These are phyloP conservation scores for Erythrophleum fordii DNA, from an alignment of 306 rosid genomes.

Conservation along the genomic window DNA sequence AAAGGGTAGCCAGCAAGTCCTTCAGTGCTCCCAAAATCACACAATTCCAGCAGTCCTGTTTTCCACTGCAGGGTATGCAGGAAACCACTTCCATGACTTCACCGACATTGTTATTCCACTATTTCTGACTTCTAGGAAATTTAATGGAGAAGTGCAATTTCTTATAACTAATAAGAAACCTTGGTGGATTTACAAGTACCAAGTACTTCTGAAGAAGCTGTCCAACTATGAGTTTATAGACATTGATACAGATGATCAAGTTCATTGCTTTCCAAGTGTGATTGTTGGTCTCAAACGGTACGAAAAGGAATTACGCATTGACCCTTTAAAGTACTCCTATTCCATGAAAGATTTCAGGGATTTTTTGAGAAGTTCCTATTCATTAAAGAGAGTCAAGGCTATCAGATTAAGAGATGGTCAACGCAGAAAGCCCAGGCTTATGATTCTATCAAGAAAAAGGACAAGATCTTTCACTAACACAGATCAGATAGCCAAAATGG, in stretches of 20 bases:
- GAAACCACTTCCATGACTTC: constrained; percentile 92
- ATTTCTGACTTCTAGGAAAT: constrained; percentile 66
- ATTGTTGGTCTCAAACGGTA: constrained; percentile 73
- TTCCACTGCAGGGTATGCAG: constrained; percentile 74
- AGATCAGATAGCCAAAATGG: constrained; percentile 61
- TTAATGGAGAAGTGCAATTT: constrained; percentile 74
- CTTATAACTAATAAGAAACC: constrained; percentile 51
- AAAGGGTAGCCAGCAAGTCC: constrained; percentile 35
- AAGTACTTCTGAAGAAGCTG: constrained; percentile 52
- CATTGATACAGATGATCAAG: constrained; percentile 61
- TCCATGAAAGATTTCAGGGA: constrained; percentile 77
- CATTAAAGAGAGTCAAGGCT: constrained; percentile 57
- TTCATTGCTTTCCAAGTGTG: constrained; percentile 78
- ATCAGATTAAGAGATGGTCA: constrained; percentile 40
- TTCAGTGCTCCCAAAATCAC: constrained; percentile 58
- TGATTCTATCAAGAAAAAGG: constrained; percentile 67
- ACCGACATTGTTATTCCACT: constrained; percentile 75
- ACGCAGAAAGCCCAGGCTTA: constrained; percentile 60
- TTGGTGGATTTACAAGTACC: constrained; percentile 64
- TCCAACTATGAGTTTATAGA: constrained; percentile 62
- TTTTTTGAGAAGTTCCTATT: constrained; percentile 62
- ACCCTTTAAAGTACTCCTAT: constrained; percentile 57
- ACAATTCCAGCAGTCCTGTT: constrained; percentile 72
- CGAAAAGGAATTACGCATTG: constrained; percentile 62
- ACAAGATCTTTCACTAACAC: constrained; percentile 72